These are phyloP conservation scores for Trypanosoma caninum DNA, from an alignment of 208 protist genomes.

Conservation along the genomic window DNA sequence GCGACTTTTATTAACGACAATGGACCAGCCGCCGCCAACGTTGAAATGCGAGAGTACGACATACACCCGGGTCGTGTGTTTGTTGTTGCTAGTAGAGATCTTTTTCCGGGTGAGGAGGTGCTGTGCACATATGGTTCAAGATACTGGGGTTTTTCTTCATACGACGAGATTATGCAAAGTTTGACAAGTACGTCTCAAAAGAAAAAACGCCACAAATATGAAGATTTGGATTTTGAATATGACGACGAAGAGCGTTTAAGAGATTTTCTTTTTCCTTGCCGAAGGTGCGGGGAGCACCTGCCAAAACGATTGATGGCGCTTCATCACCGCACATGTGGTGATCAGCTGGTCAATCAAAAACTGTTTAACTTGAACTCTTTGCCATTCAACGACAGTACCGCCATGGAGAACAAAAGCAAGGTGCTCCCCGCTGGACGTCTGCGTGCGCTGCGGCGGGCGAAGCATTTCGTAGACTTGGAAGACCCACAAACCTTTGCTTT, in stretches of 20 bases:
- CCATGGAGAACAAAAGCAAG: conserved; percentile 34
- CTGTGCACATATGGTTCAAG: conserved; percentile 80
- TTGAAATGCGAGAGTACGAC: conserved; percentile 82
- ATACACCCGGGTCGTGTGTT: conserved; percentile 72
- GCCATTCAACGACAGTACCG: conserved; percentile 68
- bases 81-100: conserved; percentile 68
- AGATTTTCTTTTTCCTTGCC: conserved; percentile 38
- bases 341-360: conserved; percentile 39
- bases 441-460: conserved; percentile 35
- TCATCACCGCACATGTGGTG: conserved; percentile 65
- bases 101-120: conserved; percentile 73
- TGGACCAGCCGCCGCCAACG: conserved; percentile 63
- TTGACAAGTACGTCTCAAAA: background rate
- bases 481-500: conserved; percentile 80
- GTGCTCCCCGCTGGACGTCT: conserved; percentile 32
- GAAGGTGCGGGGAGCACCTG: conserved; percentile 50
- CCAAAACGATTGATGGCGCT: conserved; percentile 38
- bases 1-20: conserved; percentile 90
- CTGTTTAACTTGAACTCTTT: conserved; percentile 58
- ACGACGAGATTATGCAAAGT: conserved; percentile 45
- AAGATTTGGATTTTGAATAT: conserved; percentile 4
- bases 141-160: conserved; percentile 85
- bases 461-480: conserved; percentile 64
- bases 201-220: background rate
- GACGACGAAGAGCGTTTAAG: conserved; percentile 7